A percentile compares a stretch with the other conserved stretches of the same genome.
phyloP scores from a whole-genome alignment of 345 rosid genomes.

The Salix viminalis region DNA sequence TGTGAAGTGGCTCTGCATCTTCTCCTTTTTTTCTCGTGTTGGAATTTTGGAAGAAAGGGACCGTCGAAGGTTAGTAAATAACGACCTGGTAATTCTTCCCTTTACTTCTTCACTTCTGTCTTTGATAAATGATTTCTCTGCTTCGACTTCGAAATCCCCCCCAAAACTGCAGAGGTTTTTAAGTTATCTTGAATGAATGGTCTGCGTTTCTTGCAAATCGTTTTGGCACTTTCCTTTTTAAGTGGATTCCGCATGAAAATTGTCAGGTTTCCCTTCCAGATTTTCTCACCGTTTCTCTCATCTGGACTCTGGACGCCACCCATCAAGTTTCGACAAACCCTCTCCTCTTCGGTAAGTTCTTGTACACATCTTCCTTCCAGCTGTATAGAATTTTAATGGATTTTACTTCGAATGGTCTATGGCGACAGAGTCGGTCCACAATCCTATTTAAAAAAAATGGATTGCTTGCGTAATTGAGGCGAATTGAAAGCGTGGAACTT shows the following conservation, averaged over 20 bases:
- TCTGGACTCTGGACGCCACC: neutral
- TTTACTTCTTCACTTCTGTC: neutral
- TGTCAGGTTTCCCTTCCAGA: slow-evolving; percentile 22
- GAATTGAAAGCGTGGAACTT: neutral
- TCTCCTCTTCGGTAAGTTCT: slow-evolving; percentile 10
- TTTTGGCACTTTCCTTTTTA: neutral
- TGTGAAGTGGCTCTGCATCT: slow-evolving; percentile 10
- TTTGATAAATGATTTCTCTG: neutral
- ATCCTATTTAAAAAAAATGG: too few relatives aligned
- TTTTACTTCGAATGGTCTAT: neutral
- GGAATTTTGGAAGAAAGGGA: slow-evolving; percentile 10
- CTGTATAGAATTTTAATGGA: neutral
- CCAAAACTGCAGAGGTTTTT: neutral
- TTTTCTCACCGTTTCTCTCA: neutral
- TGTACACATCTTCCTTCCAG: neutral
- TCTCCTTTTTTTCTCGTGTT: neutral
- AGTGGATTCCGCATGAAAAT: neutral
- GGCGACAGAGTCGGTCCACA: neutral
- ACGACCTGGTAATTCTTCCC: neutral
- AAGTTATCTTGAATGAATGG: neutral
- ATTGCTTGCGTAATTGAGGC: neutral
- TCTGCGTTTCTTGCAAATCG: too few relatives aligned
- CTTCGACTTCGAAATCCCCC: neutral
- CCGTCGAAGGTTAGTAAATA: slow-evolving; percentile 5
- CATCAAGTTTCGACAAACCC: neutral